Evolutionary conservation across 2,329 filamentous ascomycete species (phyloP).

Genomic region (Aureobasidium namibiae): DNA sequence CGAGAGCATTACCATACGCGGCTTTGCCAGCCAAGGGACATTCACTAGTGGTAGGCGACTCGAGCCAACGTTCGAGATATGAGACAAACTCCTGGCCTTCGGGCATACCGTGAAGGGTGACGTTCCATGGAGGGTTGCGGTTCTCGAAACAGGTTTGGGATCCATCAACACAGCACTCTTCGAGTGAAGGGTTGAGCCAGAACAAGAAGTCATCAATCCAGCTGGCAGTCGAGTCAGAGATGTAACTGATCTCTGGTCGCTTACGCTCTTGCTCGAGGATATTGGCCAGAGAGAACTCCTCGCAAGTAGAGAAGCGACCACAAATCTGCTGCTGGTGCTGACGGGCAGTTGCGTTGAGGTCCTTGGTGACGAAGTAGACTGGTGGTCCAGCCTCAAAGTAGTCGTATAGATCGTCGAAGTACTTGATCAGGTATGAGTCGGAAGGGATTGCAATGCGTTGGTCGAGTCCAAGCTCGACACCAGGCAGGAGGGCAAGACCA

Average conservation of each 20-base stretch:
- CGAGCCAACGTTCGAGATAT: slow-evolving; percentile 77
- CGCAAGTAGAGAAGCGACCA: slow-evolving; percentile 82
- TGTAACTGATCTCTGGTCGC: slow-evolving; percentile 76
- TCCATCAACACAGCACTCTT: slow-evolving; percentile 61
- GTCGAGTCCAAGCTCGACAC: slow-evolving; percentile 79
- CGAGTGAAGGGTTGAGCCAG: slow-evolving; percentile 85
- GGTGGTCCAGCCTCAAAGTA: slow-evolving; percentile 90
- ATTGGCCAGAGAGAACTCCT: slow-evolving; percentile 75
- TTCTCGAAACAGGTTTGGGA: slow-evolving; percentile 65
- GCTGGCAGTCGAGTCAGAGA: slow-evolving; percentile 79
- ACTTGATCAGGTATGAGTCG: slow-evolving; percentile 89
- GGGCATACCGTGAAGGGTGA: slow-evolving; percentile 83
- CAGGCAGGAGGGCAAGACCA: slow-evolving; percentile 74
- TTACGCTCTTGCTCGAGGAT: slow-evolving; percentile 92
- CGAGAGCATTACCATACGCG: slow-evolving; percentile 75
- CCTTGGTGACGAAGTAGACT: slow-evolving; percentile 87
- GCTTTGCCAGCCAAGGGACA: slow-evolving; percentile 87
- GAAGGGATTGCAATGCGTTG: slow-evolving; percentile 90
- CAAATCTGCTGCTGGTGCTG: slow-evolving; percentile 77
- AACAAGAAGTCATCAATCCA: slow-evolving; percentile 97
- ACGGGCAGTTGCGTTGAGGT: slow-evolving; percentile 69
- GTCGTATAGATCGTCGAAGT: slow-evolving; percentile 90
- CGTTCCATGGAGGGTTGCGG: slow-evolving; percentile 77
- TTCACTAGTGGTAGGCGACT: slow-evolving; percentile 67
- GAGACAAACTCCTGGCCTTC: slow-evolving; percentile 83